A percentile compares a stretch with the other conserved stretches of the same genome.
These are phyloP conservation scores for Vigna unguiculata DNA, from an alignment of 306 rosid species.

Conservation along the genomic window DNA sequence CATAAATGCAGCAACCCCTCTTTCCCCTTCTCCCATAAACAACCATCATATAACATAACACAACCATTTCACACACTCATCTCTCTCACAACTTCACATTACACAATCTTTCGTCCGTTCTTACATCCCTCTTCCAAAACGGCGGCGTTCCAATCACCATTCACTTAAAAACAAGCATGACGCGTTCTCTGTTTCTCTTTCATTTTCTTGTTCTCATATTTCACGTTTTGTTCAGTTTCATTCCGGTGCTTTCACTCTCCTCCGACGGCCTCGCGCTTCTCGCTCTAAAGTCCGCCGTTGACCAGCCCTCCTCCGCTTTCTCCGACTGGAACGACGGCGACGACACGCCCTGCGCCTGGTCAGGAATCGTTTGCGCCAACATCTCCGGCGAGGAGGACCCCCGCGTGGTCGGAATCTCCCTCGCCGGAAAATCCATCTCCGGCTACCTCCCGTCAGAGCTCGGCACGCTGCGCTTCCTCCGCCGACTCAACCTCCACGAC, in stretches of 20 bases:
- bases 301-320: slow-evolving; percentile 56
- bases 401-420: slow-evolving; percentile 81
- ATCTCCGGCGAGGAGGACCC: slow-evolving; percentile 64
- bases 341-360: slow-evolving; percentile 74
- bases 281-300: slow-evolving; percentile 83
- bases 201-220: background rate
- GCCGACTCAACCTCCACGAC: slow-evolving; percentile 84
- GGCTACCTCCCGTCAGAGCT: slow-evolving; percentile 95
- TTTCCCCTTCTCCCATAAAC: slow-evolving; percentile 8
- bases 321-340: slow-evolving; percentile 78
- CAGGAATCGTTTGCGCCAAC: slow-evolving; percentile 80
- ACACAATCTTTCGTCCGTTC: background rate
- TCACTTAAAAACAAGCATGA: slow-evolving; percentile 17
- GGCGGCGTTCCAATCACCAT: slow-evolving; percentile 2
- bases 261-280: slow-evolving; percentile 89
- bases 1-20: slow-evolving; percentile 34
- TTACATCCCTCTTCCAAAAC: background rate
- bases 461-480: slow-evolving; percentile 72
- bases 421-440: slow-evolving; percentile 75
- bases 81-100: background rate
- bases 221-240: slow-evolving; percentile 21
- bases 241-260: slow-evolving; percentile 55
- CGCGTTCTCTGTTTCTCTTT: background rate
- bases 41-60: background rate
- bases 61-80: background rate